A percentile compares a stretch with the other conserved stretches of the same genome.
These are phyloP conservation scores for Eucalyptus curtisii DNA, from an alignment of 345 rosid genomes.

Conservation along the genomic window DNA sequence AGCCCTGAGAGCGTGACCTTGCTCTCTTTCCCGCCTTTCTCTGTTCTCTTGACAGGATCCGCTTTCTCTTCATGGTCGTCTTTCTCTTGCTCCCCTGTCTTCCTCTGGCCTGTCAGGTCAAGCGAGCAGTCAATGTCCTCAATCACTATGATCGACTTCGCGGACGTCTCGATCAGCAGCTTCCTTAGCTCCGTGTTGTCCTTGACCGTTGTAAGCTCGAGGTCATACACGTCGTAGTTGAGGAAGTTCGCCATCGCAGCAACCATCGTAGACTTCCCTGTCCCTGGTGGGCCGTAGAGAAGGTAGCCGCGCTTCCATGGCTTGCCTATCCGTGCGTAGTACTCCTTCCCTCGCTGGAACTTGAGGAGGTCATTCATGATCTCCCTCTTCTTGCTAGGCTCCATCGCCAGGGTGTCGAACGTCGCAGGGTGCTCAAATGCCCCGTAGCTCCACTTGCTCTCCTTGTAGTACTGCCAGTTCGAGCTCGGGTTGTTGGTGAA, in stretches of 20 bases:
- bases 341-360: background rate
- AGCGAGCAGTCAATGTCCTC: background rate
- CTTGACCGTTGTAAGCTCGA: background rate
- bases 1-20: background rate
- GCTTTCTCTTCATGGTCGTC: background rate
- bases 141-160: background rate
- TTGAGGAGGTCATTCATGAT: background rate
- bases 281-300: background rate
- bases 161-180: background rate
- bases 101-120: background rate
- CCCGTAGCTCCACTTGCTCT: background rate
- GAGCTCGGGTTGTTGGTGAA: background rate
- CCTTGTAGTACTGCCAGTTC: background rate
- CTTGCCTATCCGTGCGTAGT: background rate
- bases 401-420: background rate
- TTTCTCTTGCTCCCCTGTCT: background rate
- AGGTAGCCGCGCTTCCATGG: background rate
- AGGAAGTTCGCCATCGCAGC: background rate
- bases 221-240: background rate
- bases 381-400: background rate
- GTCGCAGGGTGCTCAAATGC: background rate
- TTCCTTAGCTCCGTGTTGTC: background rate
- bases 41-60: background rate
- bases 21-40: background rate
- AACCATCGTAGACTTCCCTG: background rate